Evolutionary conservation across 495 filamentous ascomycete species (phyloP).

Genomic region (Evansstolkia leycettana): DNA sequence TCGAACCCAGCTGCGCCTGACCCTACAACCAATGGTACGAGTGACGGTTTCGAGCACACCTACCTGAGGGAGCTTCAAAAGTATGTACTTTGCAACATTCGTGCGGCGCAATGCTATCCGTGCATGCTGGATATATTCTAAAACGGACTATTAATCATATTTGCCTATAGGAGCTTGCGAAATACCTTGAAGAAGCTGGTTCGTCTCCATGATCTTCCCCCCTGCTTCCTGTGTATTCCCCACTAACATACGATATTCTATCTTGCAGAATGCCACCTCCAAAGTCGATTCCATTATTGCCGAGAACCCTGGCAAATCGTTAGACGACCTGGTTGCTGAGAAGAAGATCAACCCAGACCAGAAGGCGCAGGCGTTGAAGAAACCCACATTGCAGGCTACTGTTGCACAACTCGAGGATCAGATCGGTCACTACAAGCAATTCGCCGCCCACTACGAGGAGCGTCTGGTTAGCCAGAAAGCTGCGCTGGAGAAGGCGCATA

Average conservation of each 20-base stretch:
- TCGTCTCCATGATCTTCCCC: slow-evolving; percentile 20
- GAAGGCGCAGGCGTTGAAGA: slow-evolving; percentile 78
- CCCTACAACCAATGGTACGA: slow-evolving; percentile 31
- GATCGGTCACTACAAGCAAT: slow-evolving; percentile 67
- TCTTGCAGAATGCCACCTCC: slow-evolving; percentile 52
- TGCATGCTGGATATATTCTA: not conserved
- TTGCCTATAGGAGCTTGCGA: slow-evolving; percentile 56
- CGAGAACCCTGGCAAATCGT: slow-evolving; percentile 59
- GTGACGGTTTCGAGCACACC: slow-evolving; percentile 50
- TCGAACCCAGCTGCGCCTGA: slow-evolving; percentile 21
- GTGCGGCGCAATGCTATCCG: not conserved
- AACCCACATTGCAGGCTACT: slow-evolving; percentile 68
- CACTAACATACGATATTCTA: slow-evolving; percentile 1
- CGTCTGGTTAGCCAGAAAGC: slow-evolving; percentile 57
- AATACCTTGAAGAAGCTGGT: slow-evolving; percentile 83
- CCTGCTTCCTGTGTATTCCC: not conserved
- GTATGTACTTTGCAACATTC: slow-evolving; percentile 33
- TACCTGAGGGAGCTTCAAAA: slow-evolving; percentile 81
- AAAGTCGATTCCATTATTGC: slow-evolving; percentile 70
- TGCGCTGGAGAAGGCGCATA: slow-evolving; percentile 54
- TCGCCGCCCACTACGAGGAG: slow-evolving; percentile 65
- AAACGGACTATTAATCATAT: not conserved
- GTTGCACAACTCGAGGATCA: slow-evolving; percentile 73
- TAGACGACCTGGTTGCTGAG: slow-evolving; percentile 70
- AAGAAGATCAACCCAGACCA: slow-evolving; percentile 91